These are phyloP conservation scores for Collybiopsis confluens DNA, from an alignment of 768 basidiomycete species.

Conservation along the genomic window DNA sequence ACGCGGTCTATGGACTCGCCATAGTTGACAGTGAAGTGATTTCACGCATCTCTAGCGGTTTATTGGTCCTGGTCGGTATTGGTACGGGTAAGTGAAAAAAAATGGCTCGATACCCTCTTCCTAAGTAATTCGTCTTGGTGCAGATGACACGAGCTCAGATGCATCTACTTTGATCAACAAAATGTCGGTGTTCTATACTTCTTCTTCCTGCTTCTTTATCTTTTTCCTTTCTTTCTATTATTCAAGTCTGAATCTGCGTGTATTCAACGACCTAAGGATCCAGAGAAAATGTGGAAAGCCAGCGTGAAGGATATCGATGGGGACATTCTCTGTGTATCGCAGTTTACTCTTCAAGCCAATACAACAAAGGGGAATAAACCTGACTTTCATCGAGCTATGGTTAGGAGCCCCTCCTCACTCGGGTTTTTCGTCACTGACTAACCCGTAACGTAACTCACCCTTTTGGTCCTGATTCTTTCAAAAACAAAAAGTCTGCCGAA, in stretches of 20 bases:
- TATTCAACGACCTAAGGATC: constrained; percentile 59
- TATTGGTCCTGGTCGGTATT: constrained; percentile 91
- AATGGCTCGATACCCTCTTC: constrained; percentile 2
- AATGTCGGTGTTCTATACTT: constrained; percentile 72
- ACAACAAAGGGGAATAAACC: constrained; percentile 87
- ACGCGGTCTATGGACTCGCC: no score
- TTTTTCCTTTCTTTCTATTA: not conserved
- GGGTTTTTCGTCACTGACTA: no score
- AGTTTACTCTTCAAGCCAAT: constrained; percentile 87
- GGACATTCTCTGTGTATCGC: constrained; percentile 91
- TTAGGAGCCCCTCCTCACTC: constrained; percentile 26
- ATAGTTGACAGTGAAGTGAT: constrained; percentile 77
- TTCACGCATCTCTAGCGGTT: constrained; percentile 76
- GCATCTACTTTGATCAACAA: constrained; percentile 73
- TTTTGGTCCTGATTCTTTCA: not conserved
- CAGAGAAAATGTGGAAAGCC: constrained; percentile 77
- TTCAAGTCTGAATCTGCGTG: constrained; percentile 62
- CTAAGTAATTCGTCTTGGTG: constrained; percentile 12
- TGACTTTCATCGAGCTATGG: constrained; percentile 94
- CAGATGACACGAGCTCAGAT: constrained; percentile 82
- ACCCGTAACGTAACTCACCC: not conserved
- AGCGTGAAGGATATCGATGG: constrained; percentile 86
- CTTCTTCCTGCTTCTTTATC: not conserved
- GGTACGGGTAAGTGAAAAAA: constrained; percentile 52
- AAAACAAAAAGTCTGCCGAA: constrained; percentile 69